Evolutionary conservation across 2,329 filamentous ascomycete species (phyloP).

Genomic region (Penicillium sp.): DNA sequence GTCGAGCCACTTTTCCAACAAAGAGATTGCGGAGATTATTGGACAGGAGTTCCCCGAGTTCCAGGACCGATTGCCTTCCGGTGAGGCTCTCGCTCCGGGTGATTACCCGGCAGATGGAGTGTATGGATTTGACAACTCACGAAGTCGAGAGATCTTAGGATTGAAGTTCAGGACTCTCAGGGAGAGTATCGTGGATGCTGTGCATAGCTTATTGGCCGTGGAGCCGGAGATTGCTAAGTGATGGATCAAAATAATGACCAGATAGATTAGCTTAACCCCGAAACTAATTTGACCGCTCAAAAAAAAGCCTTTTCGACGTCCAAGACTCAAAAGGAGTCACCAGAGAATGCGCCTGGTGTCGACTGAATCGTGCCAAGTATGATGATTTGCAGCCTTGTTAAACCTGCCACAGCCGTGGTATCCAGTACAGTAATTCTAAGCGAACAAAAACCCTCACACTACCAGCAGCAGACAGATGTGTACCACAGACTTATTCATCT

Average conservation of each 20-base stretch:
- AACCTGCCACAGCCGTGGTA: constrained; percentile 23
- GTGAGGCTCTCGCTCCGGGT: constrained; percentile 23
- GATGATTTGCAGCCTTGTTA: constrained; percentile 26
- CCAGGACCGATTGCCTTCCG: constrained; percentile 32
- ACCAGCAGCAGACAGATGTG: constrained; percentile 5
- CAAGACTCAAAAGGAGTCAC: constrained; percentile 22
- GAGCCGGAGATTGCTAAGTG: constrained; percentile 1
- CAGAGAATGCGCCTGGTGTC: constrained; percentile 31
- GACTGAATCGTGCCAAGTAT: constrained; percentile 29
- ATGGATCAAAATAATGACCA: not conserved
- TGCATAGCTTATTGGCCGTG: constrained; percentile 20
- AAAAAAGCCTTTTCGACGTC: not conserved
- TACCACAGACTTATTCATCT: not conserved
- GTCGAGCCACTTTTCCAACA: constrained; percentile 38
- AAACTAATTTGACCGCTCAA: not conserved
- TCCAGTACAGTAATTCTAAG: constrained; percentile 20
- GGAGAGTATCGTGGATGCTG: constrained; percentile 30
- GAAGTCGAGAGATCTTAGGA: constrained; percentile 32
- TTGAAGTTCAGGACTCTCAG: constrained; percentile 31
- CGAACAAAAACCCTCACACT: not conserved
- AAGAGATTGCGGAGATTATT: constrained; percentile 38
- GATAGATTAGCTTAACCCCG: not conserved
- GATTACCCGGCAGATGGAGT: constrained; percentile 14
- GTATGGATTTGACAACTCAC: constrained; percentile 34
- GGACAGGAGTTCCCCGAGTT: constrained; percentile 38